phyloP scores from a whole-genome alignment of 2,329 filamentous ascomycete genomes.

The Camillea tinctor region DNA sequence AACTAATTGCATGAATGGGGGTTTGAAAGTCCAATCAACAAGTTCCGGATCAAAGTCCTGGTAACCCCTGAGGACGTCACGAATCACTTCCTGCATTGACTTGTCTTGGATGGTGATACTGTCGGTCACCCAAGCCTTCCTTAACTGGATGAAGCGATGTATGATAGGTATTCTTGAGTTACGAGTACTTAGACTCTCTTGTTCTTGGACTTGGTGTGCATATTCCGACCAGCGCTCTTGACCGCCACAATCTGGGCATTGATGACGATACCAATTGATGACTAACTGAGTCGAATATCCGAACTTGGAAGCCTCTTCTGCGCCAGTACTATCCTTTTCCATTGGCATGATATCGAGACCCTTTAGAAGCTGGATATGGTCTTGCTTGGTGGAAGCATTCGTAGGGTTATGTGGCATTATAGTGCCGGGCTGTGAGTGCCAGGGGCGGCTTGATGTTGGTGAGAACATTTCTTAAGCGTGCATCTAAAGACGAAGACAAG shows the following conservation, averaged over 20 bases:
- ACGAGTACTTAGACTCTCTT: constrained; percentile 21
- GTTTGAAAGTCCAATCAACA: constrained; percentile 33
- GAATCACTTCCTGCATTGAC: constrained; percentile 31
- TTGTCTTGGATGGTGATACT: constrained; percentile 34
- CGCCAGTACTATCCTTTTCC: too few relatives aligned
- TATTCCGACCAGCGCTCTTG: constrained; percentile 31
- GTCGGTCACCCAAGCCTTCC: constrained; percentile 32
- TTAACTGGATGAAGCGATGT: constrained; percentile 28
- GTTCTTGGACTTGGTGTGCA: constrained; percentile 28
- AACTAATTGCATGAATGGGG: constrained; percentile 35
- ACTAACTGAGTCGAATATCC: constrained; percentile 8
- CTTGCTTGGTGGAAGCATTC: too few relatives aligned
- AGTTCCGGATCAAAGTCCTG: constrained; percentile 35
- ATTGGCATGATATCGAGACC: too few relatives aligned
- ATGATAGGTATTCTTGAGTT: constrained; percentile 31
- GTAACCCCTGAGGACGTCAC: constrained; percentile 32
- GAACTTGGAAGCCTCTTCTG: too few relatives aligned
- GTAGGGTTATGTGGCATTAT: too few relatives aligned
- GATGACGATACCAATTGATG: constrained; percentile 21
- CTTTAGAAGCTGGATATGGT: too few relatives aligned
- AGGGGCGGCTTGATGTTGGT: too few relatives aligned
- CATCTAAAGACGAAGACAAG: too few relatives aligned
- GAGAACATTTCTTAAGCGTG: too few relatives aligned
- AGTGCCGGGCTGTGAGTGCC: too few relatives aligned
- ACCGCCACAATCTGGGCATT: constrained; percentile 25